A percentile compares a stretch with the other conserved stretches of the same genome.
These are phyloP conservation scores for Cicer bijugum DNA, from an alignment of 306 rosid species.

Conservation along the genomic window DNA sequence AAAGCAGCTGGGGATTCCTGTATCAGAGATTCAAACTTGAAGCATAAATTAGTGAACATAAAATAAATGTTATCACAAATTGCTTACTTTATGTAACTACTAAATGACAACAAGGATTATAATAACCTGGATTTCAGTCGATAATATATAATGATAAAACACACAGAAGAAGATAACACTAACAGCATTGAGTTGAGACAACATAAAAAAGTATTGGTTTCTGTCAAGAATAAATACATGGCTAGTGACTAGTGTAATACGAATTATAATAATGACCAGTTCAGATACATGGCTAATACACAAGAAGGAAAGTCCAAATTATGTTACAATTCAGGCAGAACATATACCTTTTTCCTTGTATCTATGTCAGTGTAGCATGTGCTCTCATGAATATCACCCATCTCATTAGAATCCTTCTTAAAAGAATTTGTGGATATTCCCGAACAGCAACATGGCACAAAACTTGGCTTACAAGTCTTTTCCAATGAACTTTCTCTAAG, in stretches of 20 bases:
- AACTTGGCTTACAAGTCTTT: slow-evolving; percentile 46
- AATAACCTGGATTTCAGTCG: slow-evolving; percentile 29
- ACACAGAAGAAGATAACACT: slow-evolving; percentile 24
- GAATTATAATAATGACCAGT: neutral
- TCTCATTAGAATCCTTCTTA: slow-evolving; percentile 55
- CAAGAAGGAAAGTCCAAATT: slow-evolving; percentile 29
- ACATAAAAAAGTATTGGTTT: slow-evolving; percentile 1
- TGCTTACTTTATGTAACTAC: slow-evolving; percentile 26
- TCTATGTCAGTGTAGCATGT: slow-evolving; percentile 41
- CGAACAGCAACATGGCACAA: slow-evolving; percentile 56
- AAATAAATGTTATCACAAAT: slow-evolving; percentile 29
- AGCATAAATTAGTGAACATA: slow-evolving; percentile 37
- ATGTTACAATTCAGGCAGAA: slow-evolving; percentile 42
- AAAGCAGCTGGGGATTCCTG: slow-evolving; percentile 94
- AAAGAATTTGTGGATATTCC: slow-evolving; percentile 63
- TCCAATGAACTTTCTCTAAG: slow-evolving; percentile 60
- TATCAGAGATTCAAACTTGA: slow-evolving; percentile 34
- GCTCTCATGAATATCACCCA: slow-evolving; percentile 47
- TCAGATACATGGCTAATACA: slow-evolving; percentile 18
- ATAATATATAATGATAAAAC: slow-evolving; percentile 15
- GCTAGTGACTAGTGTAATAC: neutral
- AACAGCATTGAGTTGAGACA: slow-evolving; percentile 23
- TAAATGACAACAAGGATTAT: slow-evolving; percentile 25
- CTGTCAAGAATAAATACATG: slow-evolving; percentile 21
- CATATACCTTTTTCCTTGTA: slow-evolving; percentile 60